phyloP scores from a whole-genome alignment of 345 rosid species.

The Aquilaria sinensis region DNA sequence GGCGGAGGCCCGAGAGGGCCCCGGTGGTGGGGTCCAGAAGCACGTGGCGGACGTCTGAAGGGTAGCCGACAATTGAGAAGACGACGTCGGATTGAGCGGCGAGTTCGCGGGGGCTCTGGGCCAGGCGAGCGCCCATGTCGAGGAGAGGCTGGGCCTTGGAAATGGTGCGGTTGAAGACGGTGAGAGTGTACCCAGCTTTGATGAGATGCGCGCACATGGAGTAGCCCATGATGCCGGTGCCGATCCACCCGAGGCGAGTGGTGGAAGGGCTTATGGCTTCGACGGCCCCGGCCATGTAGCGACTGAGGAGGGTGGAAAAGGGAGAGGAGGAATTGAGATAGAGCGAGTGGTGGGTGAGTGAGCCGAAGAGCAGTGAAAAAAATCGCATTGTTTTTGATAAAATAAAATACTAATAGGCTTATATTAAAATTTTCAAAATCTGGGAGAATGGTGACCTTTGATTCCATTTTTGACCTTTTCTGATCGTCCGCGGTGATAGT shows the following conservation, averaged over 20 bases:
- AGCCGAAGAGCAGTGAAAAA: constrained; percentile 11
- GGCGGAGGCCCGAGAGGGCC: constrained; percentile 65
- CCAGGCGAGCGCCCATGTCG: constrained; percentile 66
- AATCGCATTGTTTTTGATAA: not conserved
- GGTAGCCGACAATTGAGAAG: constrained; percentile 91
- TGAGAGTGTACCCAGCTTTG: constrained; percentile 68
- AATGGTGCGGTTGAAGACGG: constrained; percentile 82
- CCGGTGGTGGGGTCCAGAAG: constrained; percentile 66
- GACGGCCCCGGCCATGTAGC: constrained; percentile 51
- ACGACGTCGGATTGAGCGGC: constrained; percentile 79
- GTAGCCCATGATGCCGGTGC: constrained; percentile 86
- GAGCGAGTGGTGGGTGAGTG: constrained; percentile 9
- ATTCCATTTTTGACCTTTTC: no score
- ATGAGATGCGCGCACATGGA: constrained; percentile 80
- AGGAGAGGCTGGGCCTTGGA: constrained; percentile 76
- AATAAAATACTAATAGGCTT: no score
- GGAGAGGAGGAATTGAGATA: constrained; percentile 7
- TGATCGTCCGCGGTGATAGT: no score
- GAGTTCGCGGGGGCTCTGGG: constrained; percentile 52
- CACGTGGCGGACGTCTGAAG: constrained; percentile 83
- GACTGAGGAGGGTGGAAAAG: constrained; percentile 22
- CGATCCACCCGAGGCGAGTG: constrained; percentile 91
- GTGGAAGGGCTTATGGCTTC: constrained; percentile 40
- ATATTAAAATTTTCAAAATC: no score
- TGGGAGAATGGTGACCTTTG: no score